phyloP scores from a whole-genome alignment of 495 filamentous ascomycete genomes.

The Beverwykella pulmonaria region DNA sequence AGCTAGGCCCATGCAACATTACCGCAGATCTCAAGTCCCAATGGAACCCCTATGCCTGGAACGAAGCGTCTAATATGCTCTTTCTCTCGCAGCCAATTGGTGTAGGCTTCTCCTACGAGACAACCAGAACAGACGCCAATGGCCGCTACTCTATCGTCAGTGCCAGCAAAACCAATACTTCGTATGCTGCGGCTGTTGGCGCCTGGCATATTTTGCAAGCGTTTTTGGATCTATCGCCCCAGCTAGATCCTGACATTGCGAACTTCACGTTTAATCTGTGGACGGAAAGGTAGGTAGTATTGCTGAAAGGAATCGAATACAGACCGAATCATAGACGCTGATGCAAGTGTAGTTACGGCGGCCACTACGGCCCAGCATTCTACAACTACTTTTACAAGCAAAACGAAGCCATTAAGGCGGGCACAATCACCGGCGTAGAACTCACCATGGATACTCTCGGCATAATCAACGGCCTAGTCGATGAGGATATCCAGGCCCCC shows the following conservation, averaged over 20 bases:
- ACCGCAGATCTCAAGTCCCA: constrained; percentile 57
- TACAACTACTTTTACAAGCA: constrained; percentile 64
- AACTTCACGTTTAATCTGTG: constrained; percentile 65
- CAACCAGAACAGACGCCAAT: constrained; percentile 47
- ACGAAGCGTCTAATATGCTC: constrained; percentile 72
- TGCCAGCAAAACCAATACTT: constrained; percentile 48
- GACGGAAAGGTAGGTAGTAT: constrained; percentile 52
- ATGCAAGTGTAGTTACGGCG: constrained; percentile 14
- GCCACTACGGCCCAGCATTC: constrained; percentile 50
- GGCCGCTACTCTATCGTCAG: constrained; percentile 53
- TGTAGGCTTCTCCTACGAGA: constrained; percentile 63
- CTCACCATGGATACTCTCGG: constrained; percentile 58
- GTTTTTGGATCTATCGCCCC: constrained; percentile 45
- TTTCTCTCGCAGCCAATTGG: constrained; percentile 72
- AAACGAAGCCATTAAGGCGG: constrained; percentile 57
- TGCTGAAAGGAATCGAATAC: too few relatives aligned
- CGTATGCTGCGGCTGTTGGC: constrained; percentile 54
- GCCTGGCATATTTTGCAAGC: constrained; percentile 52
- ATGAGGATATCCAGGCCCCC: constrained; percentile 65
- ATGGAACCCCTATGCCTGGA: constrained; percentile 70
- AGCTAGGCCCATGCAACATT: constrained; percentile 63
- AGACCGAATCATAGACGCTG: not conserved
- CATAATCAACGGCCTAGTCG: constrained; percentile 74
- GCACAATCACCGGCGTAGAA: constrained; percentile 51
- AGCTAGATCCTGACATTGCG: constrained; percentile 46